phyloP scores from a whole-genome alignment of 2,329 filamentous ascomycete species.

The Uncinocarpus reesii region DNA sequence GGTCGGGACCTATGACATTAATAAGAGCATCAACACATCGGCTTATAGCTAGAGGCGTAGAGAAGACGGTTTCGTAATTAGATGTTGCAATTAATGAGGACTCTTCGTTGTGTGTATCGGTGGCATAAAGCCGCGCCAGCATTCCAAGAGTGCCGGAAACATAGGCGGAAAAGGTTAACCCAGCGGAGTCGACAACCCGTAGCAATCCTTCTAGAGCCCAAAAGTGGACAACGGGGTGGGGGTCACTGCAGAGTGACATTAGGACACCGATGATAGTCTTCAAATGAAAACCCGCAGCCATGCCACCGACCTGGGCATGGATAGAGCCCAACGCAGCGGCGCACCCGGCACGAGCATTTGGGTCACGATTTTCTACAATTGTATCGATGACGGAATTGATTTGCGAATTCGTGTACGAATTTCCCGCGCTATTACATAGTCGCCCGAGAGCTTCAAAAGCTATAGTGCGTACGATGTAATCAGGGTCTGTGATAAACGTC shows the following conservation, averaged over 20 bases:
- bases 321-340: conserved; percentile 89
- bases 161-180: conserved; percentile 81
- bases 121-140: conserved; percentile 83
- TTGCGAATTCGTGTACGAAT: conserved; percentile 76
- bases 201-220: conserved; percentile 88
- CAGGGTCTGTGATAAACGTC: conserved; percentile 67
- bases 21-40: conserved; percentile 90
- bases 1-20: conserved; percentile 88
- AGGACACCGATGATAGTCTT: conserved; percentile 96
- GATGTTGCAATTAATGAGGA: conserved; percentile 69
- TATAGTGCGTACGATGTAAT: conserved; percentile 75
- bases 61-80: conserved; percentile 77
- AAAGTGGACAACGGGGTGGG: conserved; percentile 89
- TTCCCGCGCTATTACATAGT: conserved; percentile 75
- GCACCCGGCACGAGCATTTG: conserved; percentile 84
- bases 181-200: conserved; percentile 80
- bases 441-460: conserved; percentile 77
- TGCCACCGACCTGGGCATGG: conserved; percentile 88
- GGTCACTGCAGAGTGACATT: conserved; percentile 95
- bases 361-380: conserved; percentile 87
- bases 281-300: conserved; percentile 91
- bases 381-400: conserved; percentile 89
- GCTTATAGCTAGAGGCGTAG: conserved; percentile 71
- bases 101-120: conserved; percentile 83
- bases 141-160: conserved; percentile 86